phyloP scores from a whole-genome alignment of 2,329 filamentous ascomycete genomes.

The Diaporthe vaccinii region DNA sequence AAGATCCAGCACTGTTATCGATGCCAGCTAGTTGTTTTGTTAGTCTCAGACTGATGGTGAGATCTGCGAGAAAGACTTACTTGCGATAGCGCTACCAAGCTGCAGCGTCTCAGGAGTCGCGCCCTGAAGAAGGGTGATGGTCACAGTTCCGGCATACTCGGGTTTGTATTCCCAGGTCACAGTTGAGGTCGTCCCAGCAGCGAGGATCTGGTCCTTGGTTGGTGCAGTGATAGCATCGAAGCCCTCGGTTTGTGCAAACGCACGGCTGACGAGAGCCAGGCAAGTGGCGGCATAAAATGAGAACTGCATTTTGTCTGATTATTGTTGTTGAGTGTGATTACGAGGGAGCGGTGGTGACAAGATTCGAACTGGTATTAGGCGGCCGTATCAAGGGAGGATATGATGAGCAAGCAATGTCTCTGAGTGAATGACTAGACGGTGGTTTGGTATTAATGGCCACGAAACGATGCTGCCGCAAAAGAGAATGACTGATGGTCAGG shows the following conservation, averaged over 20 bases:
- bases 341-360: not conserved
- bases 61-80: slow-evolving; percentile 58
- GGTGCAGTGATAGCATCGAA: slow-evolving; percentile 69
- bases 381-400: slow-evolving; percentile 11
- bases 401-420: slow-evolving; percentile 27
- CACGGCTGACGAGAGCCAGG: slow-evolving; percentile 65
- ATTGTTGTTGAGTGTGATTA: slow-evolving; percentile 38
- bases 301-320: slow-evolving; percentile 67
- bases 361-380: slow-evolving; percentile 4
- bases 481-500: slow-evolving; percentile 33
- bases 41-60: not conserved
- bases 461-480: slow-evolving; percentile 20
- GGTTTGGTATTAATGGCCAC: slow-evolving; percentile 28
- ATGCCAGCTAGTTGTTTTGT: slow-evolving; percentile 57
- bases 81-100: slow-evolving; percentile 57
- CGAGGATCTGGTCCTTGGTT: slow-evolving; percentile 56
- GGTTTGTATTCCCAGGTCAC: slow-evolving; percentile 64
- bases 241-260: slow-evolving; percentile 66
- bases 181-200: slow-evolving; percentile 62
- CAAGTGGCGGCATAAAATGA: slow-evolving; percentile 60
- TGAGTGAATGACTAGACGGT: slow-evolving; percentile 31
- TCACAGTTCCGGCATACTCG: slow-evolving; percentile 59
- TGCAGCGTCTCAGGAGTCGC: slow-evolving; percentile 57
- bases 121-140: slow-evolving; percentile 69
- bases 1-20: slow-evolving; percentile 59